These are phyloP conservation scores for Lentinula raphanica DNA, from an alignment of 768 basidiomycete genomes.

Conservation along the genomic window DNA sequence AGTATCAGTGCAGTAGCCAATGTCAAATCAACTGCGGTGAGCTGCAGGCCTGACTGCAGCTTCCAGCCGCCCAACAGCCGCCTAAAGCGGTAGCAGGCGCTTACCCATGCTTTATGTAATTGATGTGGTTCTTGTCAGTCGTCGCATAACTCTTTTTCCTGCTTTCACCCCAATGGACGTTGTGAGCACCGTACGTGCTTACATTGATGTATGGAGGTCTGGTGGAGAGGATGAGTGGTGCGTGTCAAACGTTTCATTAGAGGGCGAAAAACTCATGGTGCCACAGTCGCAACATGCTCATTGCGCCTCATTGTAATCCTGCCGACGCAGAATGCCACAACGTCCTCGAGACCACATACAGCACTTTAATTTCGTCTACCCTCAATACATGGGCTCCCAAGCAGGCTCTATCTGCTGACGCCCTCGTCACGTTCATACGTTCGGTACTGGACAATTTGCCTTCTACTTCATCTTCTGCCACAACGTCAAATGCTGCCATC, in stretches of 20 bases:
- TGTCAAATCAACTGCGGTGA: too few relatives aligned
- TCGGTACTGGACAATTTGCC: conserved; percentile 58
- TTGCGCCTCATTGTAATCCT: conserved; percentile 55
- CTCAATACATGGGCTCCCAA: conserved; percentile 52
- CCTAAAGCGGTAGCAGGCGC: too few relatives aligned
- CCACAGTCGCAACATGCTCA: conserved; percentile 56
- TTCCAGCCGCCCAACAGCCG: too few relatives aligned
- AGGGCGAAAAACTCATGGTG: conserved; percentile 10
- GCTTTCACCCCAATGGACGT: conserved; percentile 46
- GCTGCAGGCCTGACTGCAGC: too few relatives aligned
- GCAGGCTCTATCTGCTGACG: conserved; percentile 39
- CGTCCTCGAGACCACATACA: conserved; percentile 60
- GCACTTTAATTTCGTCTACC: conserved; percentile 58
- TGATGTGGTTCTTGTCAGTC: not conserved
- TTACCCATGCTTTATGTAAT: not conserved
- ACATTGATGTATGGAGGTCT: conserved; percentile 48
- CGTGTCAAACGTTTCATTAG: conserved; percentile 17
- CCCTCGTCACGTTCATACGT: conserved; percentile 60
- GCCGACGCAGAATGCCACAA: conserved; percentile 48
- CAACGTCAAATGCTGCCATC: conserved; percentile 34
- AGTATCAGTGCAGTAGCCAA: too few relatives aligned
- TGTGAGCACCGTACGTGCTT: conserved; percentile 45
- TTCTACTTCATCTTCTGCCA: conserved; percentile 60
- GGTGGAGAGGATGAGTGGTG: conserved; percentile 65
- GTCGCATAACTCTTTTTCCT: not conserved